These are phyloP conservation scores for Mycena amicta DNA, from an alignment of 768 basidiomycete genomes.

Conservation along the genomic window DNA sequence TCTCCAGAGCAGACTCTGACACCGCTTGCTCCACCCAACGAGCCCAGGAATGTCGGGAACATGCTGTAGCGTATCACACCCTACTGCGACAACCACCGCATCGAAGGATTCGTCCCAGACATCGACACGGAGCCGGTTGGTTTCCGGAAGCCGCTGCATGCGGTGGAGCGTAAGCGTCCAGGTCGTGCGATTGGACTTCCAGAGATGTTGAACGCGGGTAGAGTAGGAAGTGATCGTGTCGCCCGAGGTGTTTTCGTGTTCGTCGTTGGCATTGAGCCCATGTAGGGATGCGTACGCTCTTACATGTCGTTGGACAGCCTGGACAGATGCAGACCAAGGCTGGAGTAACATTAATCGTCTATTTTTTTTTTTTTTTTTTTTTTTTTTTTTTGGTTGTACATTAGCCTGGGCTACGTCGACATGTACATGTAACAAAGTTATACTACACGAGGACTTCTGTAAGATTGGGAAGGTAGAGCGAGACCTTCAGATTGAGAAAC, in stretches of 20 bases:
- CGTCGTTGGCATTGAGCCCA: conserved; percentile 34
- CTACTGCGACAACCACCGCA: conserved; percentile 34
- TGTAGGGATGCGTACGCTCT: conserved; percentile 34
- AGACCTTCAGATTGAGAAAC: no score
- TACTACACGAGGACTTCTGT: no score
- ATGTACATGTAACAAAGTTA: no score
- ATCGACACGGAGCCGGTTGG: conserved; percentile 17
- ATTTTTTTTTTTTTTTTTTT: no score
- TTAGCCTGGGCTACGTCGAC: no score
- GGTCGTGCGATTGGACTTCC: conserved; percentile 27
- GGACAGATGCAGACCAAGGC: conserved; percentile 24
- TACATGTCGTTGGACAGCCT: conserved; percentile 30
- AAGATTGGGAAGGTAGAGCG: no score
- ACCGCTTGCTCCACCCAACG: conserved; percentile 30
- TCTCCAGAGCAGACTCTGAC: no score
- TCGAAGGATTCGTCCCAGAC: conserved; percentile 36
- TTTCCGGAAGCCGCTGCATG: conserved; percentile 20
- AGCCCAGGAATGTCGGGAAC: conserved; percentile 34
- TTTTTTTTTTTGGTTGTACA: no score
- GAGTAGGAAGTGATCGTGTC: conserved; percentile 36
- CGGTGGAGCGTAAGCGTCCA: conserved; percentile 27
- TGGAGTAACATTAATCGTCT: not conserved
- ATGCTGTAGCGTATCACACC: conserved; percentile 33
- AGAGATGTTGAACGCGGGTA: conserved; percentile 40
- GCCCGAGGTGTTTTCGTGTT: no score